Percentiles rank a stretch among this genome's conserved stretches.
phyloP scores from a whole-genome alignment of 768 basidiomycete genomes.

The Calvatia gigantea region DNA sequence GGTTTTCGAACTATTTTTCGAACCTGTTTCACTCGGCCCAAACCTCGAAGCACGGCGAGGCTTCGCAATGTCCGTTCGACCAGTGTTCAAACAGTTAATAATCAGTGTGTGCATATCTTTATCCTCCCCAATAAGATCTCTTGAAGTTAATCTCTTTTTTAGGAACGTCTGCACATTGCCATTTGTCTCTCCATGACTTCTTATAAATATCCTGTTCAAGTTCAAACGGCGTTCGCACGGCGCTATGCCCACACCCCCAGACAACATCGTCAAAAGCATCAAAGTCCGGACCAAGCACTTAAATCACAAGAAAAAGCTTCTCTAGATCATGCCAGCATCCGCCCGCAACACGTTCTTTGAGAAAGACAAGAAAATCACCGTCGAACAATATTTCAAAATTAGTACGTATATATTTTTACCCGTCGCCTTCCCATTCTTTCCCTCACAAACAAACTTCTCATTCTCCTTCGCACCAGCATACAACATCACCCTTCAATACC shows the following conservation, averaged over 20 bases:
- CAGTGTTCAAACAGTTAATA: slow-evolving; percentile 42
- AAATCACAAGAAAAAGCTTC: slow-evolving; percentile 44
- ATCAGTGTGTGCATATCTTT: slow-evolving; percentile 41
- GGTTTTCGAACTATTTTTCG: slow-evolving; percentile 43
- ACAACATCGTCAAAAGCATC: slow-evolving; percentile 45
- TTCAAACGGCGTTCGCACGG: slow-evolving; percentile 40
- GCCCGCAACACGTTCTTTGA: slow-evolving; percentile 19
- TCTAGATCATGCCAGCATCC: slow-evolving; percentile 13
- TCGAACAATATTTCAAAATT: slow-evolving; percentile 56
- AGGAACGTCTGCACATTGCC: slow-evolving; percentile 54
- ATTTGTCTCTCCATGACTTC: slow-evolving; percentile 52
- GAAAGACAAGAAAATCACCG: slow-evolving; percentile 40
- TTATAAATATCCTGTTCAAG: slow-evolving; percentile 49
- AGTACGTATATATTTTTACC: too few species aligned
- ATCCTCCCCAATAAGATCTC: not conserved
- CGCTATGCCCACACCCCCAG: slow-evolving; percentile 40
- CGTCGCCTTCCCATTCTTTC: too few species aligned
- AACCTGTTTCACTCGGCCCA: slow-evolving; percentile 22
- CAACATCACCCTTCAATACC: slow-evolving; percentile 41
- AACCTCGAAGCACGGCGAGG: slow-evolving; percentile 35
- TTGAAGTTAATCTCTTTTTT: too few species aligned
- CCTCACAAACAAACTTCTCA: not conserved
- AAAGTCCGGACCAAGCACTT: slow-evolving; percentile 56
- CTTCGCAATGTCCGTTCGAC: slow-evolving; percentile 44
- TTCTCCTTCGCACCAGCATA: slow-evolving; percentile 42